A percentile compares a stretch with the other conserved stretches of the same genome.
Evolutionary conservation across 257 asterid genomes (phyloP).

Genomic region (Nicotiana otophora): DNA sequence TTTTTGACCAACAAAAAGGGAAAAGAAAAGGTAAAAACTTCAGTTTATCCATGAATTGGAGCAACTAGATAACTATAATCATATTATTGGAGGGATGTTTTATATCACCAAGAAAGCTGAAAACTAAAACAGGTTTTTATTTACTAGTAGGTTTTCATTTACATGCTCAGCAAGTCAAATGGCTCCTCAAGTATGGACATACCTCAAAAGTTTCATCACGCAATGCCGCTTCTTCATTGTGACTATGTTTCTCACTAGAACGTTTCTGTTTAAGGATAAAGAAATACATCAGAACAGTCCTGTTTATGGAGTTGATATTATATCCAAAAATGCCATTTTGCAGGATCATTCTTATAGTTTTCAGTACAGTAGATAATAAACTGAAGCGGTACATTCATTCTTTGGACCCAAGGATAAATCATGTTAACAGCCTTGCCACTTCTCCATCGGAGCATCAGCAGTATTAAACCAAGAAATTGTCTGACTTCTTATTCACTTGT

Average conservation of each 20-base stretch:
- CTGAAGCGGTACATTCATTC: not conserved
- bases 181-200: not conserved
- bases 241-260: not conserved
- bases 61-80: not conserved
- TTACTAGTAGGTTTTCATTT: not conserved
- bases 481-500: not conserved
- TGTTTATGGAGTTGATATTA: not conserved
- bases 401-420: not conserved
- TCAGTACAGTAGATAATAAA: not conserved
- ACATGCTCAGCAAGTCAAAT: not conserved
- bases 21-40: not conserved
- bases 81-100: not conserved
- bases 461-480: conserved; percentile 11
- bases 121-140: not conserved
- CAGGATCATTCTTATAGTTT: not conserved
- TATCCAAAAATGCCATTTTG: not conserved
- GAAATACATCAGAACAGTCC: not conserved
- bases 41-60: not conserved
- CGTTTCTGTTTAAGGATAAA: conserved; percentile 2
- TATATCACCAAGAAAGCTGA: not conserved
- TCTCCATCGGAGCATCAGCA: not conserved
- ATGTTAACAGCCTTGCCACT: conserved; percentile 7
- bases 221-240: conserved; percentile 1
- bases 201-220: conserved; percentile 3
- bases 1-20: not conserved